Evolutionary conservation across 2,329 filamentous ascomycete genomes (phyloP).

Genomic region (Fusarium penzigii): DNA sequence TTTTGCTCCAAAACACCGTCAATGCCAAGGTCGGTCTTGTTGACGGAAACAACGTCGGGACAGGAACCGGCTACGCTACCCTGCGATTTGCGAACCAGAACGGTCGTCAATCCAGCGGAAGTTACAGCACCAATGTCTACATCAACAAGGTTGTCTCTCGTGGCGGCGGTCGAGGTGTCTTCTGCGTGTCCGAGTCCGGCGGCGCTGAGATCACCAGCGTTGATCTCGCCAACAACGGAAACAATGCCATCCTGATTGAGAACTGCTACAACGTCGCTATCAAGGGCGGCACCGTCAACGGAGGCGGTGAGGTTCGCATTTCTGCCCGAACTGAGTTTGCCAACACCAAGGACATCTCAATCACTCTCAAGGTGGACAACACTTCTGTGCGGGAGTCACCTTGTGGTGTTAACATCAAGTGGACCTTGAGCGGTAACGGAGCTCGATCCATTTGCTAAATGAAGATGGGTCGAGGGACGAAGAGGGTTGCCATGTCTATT

Average conservation of each 20-base stretch:
- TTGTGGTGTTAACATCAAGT: conserved; percentile 54
- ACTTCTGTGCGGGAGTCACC: conserved; percentile 55
- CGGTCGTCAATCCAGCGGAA: conserved; percentile 48
- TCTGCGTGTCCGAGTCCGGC: conserved; percentile 58
- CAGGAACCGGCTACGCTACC: conserved; percentile 56
- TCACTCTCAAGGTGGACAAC: conserved; percentile 50
- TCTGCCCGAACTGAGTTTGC: conserved; percentile 55
- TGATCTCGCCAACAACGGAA: conserved; percentile 54
- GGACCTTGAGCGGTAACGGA: conserved; percentile 49
- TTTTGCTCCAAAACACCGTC: conserved; percentile 55
- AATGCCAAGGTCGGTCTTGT: conserved; percentile 56
- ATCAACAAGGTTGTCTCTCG: conserved; percentile 55
- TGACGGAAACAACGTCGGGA: conserved; percentile 55
- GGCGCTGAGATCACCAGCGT: conserved; percentile 50
- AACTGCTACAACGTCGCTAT: conserved; percentile 60
- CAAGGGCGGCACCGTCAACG: conserved; percentile 50
- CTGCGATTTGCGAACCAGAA: conserved; percentile 60
- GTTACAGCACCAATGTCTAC: conserved; percentile 53
- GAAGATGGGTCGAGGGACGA: too few relatives aligned
- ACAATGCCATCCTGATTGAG: conserved; percentile 59
- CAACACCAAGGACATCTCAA: conserved; percentile 52
- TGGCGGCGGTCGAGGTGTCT: conserved; percentile 57
- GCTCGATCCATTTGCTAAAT: conserved; percentile 37
- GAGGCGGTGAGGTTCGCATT: conserved; percentile 57
- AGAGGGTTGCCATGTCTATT: too few relatives aligned